Conservation (phyloP, 305 asterid species). For the Fraxinus sp. region DNA sequence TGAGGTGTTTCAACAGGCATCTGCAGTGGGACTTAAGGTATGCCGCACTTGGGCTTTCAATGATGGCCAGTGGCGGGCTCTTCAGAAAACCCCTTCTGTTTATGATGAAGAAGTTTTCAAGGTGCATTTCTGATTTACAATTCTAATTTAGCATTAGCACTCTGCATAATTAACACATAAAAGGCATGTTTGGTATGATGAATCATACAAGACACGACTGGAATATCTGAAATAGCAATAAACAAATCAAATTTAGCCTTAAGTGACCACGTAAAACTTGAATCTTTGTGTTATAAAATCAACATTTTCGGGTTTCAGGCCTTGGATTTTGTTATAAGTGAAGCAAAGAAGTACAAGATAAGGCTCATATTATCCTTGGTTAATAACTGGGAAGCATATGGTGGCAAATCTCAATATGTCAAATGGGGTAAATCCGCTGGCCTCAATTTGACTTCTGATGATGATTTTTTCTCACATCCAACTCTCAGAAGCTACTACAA, state of each 20-base stretch:
- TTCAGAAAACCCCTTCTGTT: slow-evolving; percentile 74
- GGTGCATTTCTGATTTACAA: slow-evolving; percentile 32
- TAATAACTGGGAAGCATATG: slow-evolving; percentile 94
- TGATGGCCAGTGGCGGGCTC: slow-evolving; percentile 93
- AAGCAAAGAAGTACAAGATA: slow-evolving; percentile 73
- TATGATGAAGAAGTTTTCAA: slow-evolving; percentile 80
- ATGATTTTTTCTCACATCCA: slow-evolving; percentile 84
- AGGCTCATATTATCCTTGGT: slow-evolving; percentile 75
- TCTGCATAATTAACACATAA: background rate
- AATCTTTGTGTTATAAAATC: background rate
- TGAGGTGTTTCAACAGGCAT: slow-evolving; percentile 72
- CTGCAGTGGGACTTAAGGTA: slow-evolving; percentile 67
- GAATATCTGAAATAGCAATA: background rate
- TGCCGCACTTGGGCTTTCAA: slow-evolving; percentile 98
- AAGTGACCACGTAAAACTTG: background rate
- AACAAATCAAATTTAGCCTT: background rate
- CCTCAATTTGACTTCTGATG: slow-evolving; percentile 75
- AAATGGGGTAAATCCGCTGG: slow-evolving; percentile 94
- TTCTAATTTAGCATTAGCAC: background rate
- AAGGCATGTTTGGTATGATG: background rate
- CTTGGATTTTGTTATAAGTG: slow-evolving; percentile 84
- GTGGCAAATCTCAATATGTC: slow-evolving; percentile 88
- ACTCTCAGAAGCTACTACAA: slow-evolving; percentile 68
- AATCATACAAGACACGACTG: background rate
- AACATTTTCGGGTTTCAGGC: slow-evolving; percentile 41